Percentiles rank a stretch among this genome's conserved stretches.
These are phyloP conservation scores for Pisolithus marmoratus DNA, from an alignment of 768 basidiomycete species.

Conservation along the genomic window DNA sequence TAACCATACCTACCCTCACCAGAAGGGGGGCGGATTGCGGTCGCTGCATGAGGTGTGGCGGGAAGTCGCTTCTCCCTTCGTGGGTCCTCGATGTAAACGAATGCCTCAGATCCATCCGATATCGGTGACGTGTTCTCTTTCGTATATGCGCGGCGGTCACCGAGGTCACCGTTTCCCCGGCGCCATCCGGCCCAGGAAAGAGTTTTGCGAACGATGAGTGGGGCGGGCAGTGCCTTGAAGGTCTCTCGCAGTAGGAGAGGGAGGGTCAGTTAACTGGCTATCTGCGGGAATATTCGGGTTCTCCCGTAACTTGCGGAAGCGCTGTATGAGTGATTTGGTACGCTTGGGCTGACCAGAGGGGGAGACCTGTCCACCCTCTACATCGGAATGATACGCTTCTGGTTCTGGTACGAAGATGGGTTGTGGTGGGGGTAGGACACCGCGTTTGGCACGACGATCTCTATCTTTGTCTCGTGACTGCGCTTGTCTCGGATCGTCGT, in stretches of 20 bases:
- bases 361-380: conserved; percentile 34
- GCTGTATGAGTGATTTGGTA: conserved; percentile 79
- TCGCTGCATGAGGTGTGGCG: conserved; percentile 32
- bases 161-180: conserved; percentile 28
- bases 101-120: conserved; percentile 42
- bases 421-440: conserved; percentile 69
- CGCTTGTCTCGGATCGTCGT: conserved; percentile 30
- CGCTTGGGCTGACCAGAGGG: conserved; percentile 55
- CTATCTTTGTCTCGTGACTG: conserved; percentile 31
- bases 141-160: conserved; percentile 32
- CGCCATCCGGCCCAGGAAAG: conserved; percentile 60
- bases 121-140: conserved; percentile 28
- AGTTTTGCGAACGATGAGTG: conserved; percentile 70
- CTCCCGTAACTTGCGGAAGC: conserved; percentile 85
- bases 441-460: conserved; percentile 40
- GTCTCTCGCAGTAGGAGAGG: conserved; percentile 40
- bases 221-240: conserved; percentile 35
- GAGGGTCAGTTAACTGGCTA: conserved; percentile 36
- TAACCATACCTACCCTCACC: conserved; percentile 37
- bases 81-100: conserved; percentile 56
- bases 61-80: conserved; percentile 52
- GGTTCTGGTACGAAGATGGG: conserved; percentile 75
- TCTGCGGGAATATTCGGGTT: conserved; percentile 76
- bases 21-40: conserved; percentile 18
- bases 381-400: conserved; percentile 37